Evolutionary conservation across 495 filamentous ascomycete species (phyloP), one percentile per base, ranked within the genome.

Genomic region (Cryomyces antarcticus): DNA sequence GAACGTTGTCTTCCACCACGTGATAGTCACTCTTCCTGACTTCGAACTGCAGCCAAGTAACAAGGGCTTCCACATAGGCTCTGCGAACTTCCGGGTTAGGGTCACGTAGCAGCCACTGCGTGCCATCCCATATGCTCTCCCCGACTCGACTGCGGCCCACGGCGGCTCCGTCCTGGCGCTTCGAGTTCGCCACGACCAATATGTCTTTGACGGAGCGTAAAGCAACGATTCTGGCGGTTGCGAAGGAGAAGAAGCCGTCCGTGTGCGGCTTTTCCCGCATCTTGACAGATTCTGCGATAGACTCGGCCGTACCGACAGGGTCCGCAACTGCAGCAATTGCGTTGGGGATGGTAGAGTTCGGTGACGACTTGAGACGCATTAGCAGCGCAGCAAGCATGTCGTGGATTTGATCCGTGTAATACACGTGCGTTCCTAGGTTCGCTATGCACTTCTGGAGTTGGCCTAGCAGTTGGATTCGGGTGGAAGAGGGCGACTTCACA

Each of bases 391-490:
- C 68, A 38, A 93, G 75, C 81, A 93, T 93, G 54, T 95, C 87
- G 3, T 78, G 73, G 39, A 95, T 80, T 54, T 95, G 86, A 46
- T 95, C 86, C 1, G 80, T 78, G 57, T 95, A 95, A 58, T 95
- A 95, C 10, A 88, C 75, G 55, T 95, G 87, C 0, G 82, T 93
- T 1, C 82, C 83, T n/a, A 95, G 66, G 55, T 81, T 70, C 6
- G 80, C 82, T 45, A 93, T 85, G 57, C 77, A 86, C 46, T 71
- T 67, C 50, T 83, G 76, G 5, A 95, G 62, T 12, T 73, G 70
- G 13, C 60, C 55, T 34, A 88, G 66, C 10, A 92, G 62, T 42
- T 73, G 63, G 40, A 67, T 57, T 41, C 67, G 58, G 41, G 49
- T 53, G 33, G 53, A 48, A 4, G 71, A 73, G 5, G 72, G 54